A percentile compares a stretch with the other conserved stretches of the same genome.
These are phyloP conservation scores for Ustilago shanxiensis DNA, from an alignment of 1,284 basidiomycete genomes.

Conservation along the genomic window DNA sequence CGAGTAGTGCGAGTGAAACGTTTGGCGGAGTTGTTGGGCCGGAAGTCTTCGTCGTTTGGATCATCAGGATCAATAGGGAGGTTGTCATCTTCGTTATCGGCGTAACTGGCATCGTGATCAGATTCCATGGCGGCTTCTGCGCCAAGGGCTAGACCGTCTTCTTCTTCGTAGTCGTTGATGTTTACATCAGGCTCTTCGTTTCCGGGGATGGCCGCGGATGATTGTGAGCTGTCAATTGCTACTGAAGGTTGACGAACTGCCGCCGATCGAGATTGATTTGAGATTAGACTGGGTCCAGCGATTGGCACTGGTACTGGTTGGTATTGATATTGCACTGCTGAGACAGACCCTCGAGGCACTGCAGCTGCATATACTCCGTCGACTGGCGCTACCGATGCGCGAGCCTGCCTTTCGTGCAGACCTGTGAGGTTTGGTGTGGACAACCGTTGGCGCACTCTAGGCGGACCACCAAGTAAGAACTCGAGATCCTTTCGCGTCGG, in stretches of 20 bases:
- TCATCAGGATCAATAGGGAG: constrained; percentile 11
- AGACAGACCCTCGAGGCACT: background rate
- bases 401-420: background rate
- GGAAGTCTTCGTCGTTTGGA: constrained; percentile 39
- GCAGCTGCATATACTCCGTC: background rate
- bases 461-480: constrained; percentile 29
- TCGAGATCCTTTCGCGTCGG: constrained; percentile 33
- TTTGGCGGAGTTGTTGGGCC: constrained; percentile 2
- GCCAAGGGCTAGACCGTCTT: constrained; percentile 29
- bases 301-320: background rate
- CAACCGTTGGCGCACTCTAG: constrained; percentile 12
- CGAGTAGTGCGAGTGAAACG: background rate
- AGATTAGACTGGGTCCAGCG: constrained; percentile 13
- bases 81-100: constrained; percentile 20
- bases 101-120: constrained; percentile 24
- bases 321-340: background rate
- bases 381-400: background rate
- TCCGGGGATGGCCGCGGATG: background rate
- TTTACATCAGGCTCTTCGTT: constrained; percentile 4
- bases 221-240: background rate
- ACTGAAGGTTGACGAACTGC: background rate
- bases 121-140: constrained; percentile 38
- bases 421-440: constrained; percentile 5
- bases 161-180: constrained; percentile 2
- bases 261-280: background rate